A percentile compares a stretch with the other conserved stretches of the same genome.
Evolutionary conservation across 139 green algal genomes (phyloP).

Genomic region (Desmodesmus armatus): DNA sequence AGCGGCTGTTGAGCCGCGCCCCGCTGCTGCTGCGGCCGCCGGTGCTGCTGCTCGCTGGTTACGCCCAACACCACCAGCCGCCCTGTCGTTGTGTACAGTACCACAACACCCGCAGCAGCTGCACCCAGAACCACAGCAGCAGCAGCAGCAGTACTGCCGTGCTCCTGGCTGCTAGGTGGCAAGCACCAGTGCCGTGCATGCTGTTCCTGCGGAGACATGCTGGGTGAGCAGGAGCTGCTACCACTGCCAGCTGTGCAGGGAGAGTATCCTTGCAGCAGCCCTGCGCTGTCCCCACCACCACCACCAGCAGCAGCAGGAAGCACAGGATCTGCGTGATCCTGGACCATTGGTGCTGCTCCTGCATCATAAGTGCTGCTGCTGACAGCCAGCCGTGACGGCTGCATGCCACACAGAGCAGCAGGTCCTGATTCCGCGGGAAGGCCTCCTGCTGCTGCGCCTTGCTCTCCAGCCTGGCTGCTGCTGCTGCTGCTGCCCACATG

Average conservation of each 20-base stretch:
- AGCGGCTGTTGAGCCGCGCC: background rate
- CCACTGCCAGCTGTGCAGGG: too few species aligned
- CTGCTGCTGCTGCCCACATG: background rate
- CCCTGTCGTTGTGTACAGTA: background rate
- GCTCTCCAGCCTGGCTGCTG: background rate
- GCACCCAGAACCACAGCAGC: slow-evolving; percentile 4
- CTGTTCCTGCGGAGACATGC: too few species aligned
- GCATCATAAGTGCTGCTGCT: background rate
- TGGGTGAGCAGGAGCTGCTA: too few species aligned
- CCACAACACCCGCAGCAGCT: background rate
- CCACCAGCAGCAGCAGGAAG: background rate
- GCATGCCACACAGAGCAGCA: background rate
- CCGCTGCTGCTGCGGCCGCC: background rate
- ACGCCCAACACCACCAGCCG: slow-evolving; percentile 3
- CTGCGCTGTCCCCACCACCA: too few species aligned
- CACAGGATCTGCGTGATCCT: background rate
- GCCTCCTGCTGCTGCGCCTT: background rate
- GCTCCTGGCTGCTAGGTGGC: background rate
- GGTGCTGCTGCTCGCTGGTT: background rate
- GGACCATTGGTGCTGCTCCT: background rate
- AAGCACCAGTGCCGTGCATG: too few species aligned
- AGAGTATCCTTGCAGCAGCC: too few species aligned
- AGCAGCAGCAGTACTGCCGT: background rate
- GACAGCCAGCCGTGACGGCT: background rate
- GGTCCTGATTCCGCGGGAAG: background rate